Evolutionary conservation across 1,284 basidiomycete genomes (phyloP), one percentile per base, ranked within the genome.

Genomic region (Trametes versicolor): DNA sequence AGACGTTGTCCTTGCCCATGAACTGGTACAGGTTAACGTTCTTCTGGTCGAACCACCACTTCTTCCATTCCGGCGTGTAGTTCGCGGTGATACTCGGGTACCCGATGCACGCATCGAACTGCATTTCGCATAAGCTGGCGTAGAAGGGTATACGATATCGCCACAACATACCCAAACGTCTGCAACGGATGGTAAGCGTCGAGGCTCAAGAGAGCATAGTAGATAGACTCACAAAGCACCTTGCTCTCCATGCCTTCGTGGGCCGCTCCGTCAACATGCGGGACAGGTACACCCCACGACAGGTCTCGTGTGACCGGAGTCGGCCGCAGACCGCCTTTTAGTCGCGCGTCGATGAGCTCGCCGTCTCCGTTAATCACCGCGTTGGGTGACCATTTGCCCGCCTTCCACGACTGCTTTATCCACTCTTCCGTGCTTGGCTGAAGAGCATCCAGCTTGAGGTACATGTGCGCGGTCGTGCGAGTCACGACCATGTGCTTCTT

Each of bases 1-100:
- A 98, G 62, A 97, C 95, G 72, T 98, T 97, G 78, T 97, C 95
- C 79, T 97, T 97, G 75, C 95, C 95, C 98, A 99, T 99, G 84
- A 99, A 99, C 79, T 99, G 98, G 82, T 95, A 98, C 59, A 99
- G 83, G 71, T 90, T 86, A 70, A 99, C 97, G 72, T 99, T 86
- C 71, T 96, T 85, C 5, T 94, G 94, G 76, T 97, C 94, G 77
- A 95, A 91, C 98, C 98, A 99, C 98, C 98, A 99, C 77, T 91
- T 85, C 77, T 93, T 89, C 98, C 98, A 99, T 69, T 98, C 91
- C 53, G 91, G 83, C 25, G 96, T 98, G 82, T 98, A 97, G 76
- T 93, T 94, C 62, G 96, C 96, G 7, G 97, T 99, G 74, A 99
- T 99, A 79, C 96, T 98, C 4, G 95, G 92, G 79, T 99, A 99